Evolutionary conservation across 176 grass and related monocot genomes (phyloP).

Genomic region (Otatea glauca): DNA sequence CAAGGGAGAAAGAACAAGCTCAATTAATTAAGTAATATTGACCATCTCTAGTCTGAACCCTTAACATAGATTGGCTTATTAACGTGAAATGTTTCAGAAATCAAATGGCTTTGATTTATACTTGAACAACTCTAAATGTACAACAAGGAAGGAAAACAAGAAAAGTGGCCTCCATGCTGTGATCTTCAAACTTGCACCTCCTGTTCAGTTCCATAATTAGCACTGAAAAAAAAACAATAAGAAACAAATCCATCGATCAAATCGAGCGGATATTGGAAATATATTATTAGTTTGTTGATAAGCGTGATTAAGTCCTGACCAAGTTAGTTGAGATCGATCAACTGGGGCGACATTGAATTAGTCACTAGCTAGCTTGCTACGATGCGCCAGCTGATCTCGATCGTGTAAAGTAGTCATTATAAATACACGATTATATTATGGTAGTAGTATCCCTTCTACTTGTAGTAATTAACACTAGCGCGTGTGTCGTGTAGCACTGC

Average conservation of each 20-base stretch:
- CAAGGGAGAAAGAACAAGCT: neutral
- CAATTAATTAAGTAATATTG: neutral
- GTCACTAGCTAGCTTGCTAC: neutral
- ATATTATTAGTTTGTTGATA: neutral
- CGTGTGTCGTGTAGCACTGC: neutral
- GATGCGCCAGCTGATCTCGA: neutral
- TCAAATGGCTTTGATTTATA: neutral
- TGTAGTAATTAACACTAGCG: neutral
- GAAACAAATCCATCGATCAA: neutral
- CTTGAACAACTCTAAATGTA: neutral
- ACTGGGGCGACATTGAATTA: neutral
- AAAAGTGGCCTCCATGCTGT: neutral
- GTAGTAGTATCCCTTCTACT: neutral
- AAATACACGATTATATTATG: neutral
- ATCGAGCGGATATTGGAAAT: neutral
- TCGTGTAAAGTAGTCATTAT: neutral
- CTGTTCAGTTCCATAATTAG: neutral
- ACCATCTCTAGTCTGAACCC: slow-evolving; percentile 6
- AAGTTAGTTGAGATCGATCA: neutral
- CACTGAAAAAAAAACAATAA: neutral
- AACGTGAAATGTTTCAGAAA: slow-evolving; percentile 10
- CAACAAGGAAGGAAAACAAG: neutral
- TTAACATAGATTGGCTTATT: neutral
- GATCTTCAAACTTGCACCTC: neutral
- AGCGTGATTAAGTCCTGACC: neutral